These are phyloP conservation scores for Phialemonium atrogriseum DNA, from an alignment of 2,329 filamentous ascomycete genomes.

Conservation along the genomic window DNA sequence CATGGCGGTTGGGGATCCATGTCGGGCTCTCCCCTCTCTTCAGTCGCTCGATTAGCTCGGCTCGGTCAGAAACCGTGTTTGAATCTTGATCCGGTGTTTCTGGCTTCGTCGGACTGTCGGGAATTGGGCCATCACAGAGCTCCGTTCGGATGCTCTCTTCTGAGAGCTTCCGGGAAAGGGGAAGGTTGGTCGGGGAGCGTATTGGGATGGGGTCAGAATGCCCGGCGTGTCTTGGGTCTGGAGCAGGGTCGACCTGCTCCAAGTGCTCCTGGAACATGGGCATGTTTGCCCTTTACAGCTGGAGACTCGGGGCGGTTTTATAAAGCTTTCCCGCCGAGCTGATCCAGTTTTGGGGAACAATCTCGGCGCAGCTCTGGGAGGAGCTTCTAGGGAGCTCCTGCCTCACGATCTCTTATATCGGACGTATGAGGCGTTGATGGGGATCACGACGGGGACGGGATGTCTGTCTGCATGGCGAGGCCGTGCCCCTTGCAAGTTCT, in stretches of 20 bases:
- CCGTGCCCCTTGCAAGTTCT: too few relatives aligned
- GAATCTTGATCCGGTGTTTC: conserved; percentile 21
- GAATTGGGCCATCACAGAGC: conserved; percentile 49
- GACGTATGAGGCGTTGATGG: too few relatives aligned
- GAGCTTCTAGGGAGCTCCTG: too few relatives aligned
- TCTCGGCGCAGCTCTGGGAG: too few relatives aligned
- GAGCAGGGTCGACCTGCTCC: conserved; percentile 22
- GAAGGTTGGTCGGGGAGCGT: conserved; percentile 12
- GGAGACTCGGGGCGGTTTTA: too few relatives aligned
- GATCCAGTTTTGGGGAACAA: background rate
- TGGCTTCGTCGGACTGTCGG: conserved; percentile 28
- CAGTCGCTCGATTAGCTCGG: conserved; percentile 73
- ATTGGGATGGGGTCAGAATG: conserved; percentile 9
- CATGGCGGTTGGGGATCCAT: conserved; percentile 61
- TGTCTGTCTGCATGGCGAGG: too few relatives aligned
- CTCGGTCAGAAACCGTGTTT: conserved; percentile 50
- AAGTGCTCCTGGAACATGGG: conserved; percentile 50
- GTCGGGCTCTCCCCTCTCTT: conserved; percentile 71
- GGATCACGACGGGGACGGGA: too few relatives aligned
- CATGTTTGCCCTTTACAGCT: conserved; percentile 40
- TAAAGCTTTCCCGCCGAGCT: too few relatives aligned
- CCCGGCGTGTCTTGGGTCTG: conserved; percentile 2
- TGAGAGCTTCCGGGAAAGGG: conserved; percentile 32
- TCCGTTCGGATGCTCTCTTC: conserved; percentile 55
- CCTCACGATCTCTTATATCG: too few relatives aligned